Evolutionary conservation across 768 basidiomycete genomes (phyloP), one percentile per base, ranked within the genome.

Genomic region (Agrocybe chaxingu): DNA sequence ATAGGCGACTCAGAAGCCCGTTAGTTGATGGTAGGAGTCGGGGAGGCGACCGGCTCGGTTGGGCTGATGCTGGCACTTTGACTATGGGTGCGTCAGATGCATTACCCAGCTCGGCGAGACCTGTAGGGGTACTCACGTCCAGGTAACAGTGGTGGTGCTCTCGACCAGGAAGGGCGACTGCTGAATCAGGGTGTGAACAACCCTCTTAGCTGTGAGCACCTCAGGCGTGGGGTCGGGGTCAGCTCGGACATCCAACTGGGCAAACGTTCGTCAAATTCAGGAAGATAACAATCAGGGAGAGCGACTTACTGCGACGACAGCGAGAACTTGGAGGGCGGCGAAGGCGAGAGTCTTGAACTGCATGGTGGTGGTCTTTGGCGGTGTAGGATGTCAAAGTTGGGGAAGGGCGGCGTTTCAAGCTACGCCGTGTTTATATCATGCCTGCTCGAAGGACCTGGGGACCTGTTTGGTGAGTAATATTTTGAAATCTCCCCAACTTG

Each of bases 101-200:
- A 12, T 29, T 13, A 4, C 36, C 31, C 4, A 8, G 42, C 32
- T 24, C 24, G 24, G 24, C 24, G 41, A 11, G 12, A 30, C 42
- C 10, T 16, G 13, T 4, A 7, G 24, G 8, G 34, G 3, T 24
- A 61, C 68, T 57, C 52, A 69, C 67, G 67, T 70, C 69, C 69
- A 70, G 18, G 54, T 49, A 13, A 63, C 24, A 13, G 62, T 62
- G n/a, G 57, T 57, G 2, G 69, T 69, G n/a, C 35, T 47, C 16
- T 63, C 58, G 11, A 66, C 56, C 38, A 70, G 50, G 51, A 53
- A 70, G 2, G 69, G 69, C 2, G 65, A 50, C 16, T 61, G 47
- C 29, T 61, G 37, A 30, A 68, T 51, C 11, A 68, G 45, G 1
- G 58, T 63, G 39, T 66, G 56, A 37, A 56, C 66, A 7, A 67